Base-by-base conservation (phyloP, 1,284 basidiomycete species). In the Takashimella koratensis region DNA sequence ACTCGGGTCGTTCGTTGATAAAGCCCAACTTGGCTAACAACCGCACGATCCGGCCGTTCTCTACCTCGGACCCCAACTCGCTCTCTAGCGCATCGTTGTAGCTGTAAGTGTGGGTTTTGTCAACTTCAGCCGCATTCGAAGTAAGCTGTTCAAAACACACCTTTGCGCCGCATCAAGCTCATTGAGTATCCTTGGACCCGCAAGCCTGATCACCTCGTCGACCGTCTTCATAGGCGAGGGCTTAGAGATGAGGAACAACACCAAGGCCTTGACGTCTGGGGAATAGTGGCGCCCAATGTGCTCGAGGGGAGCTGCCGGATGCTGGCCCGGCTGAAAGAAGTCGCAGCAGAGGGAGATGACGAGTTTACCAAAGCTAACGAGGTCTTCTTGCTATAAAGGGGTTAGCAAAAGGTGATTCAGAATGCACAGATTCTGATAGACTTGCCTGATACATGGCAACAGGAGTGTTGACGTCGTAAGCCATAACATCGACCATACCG, bases 1-100 rank as follows among this genome's bases (percentile, higher is more conserved):
- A 95, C 89, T 98, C 95, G 10, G 95, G 95, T 16, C 96, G 83
- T 73, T 99, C 96, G 74, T 98, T 97, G 78, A 99, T 97, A 75
- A 98, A 98, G 0, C 91, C 90, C 65, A 99, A 87, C 77, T 98
- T 98, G 77, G 86, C 87, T 59, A 98, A 78, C 52, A 98, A 77
- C 44, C 96, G 83, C 23, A 97, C 88, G n/a, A 98, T 80, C 30
- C 96, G 82, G 1, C 88, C 93, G 68, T 99, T 98, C 79, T 98
- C 96, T n/a, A 98, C 81, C 73, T 98, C 95, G 49, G 86, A 83
- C 75, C 86, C 82, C 46, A 98, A 80, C 62, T 94, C 88, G 41
- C 82, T 81, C 70, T 98, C 93, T 13, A 98, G 79, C 47, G 83
- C 78, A 70, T 99, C 96, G 20, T 81, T 81, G 42, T 87, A 85